Conservation (phyloP, 768 basidiomycete genomes). For the Trametes cubensis region DNA sequence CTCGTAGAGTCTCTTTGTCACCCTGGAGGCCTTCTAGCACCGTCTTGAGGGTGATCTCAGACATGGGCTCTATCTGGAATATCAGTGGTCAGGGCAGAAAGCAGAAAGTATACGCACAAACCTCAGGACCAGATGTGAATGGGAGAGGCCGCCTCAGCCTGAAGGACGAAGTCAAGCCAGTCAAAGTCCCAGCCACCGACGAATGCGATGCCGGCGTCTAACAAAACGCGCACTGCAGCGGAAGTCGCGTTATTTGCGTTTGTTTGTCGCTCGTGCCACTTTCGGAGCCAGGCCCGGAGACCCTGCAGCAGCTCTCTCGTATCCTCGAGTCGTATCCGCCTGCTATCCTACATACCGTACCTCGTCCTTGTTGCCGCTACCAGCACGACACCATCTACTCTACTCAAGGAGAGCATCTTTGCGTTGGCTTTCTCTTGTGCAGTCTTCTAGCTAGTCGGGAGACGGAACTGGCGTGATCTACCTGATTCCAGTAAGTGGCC, state of each 20-base stretch:
- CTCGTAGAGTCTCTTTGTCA: slow-evolving; percentile 70
- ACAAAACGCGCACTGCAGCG: not conserved
- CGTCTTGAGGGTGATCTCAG: slow-evolving; percentile 37
- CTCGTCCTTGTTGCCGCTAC: no score
- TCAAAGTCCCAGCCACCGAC: not conserved
- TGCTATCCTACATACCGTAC: not conserved
- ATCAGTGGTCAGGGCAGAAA: not conserved
- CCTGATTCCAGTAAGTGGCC: not conserved
- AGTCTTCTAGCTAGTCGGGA: no score
- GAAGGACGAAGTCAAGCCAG: no score
- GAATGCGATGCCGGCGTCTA: not conserved
- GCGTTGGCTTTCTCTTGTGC: no score
- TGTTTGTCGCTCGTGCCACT: slow-evolving; percentile 1
- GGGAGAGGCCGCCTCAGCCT: no score
- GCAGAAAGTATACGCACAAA: not conserved
- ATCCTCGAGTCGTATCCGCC: no score
- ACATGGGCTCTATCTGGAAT: not conserved
- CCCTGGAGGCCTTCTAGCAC: slow-evolving; percentile 57
- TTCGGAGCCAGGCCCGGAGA: no score
- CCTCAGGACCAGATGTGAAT: no score
- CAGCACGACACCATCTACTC: no score
- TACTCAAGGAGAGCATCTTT: no score
- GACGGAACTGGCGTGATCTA: no score
- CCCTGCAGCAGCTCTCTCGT: no score
- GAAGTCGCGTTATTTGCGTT: not conserved